Evolutionary conservation across 208 protist species (phyloP).

Genomic region (Tritrichomonas musculus): DNA sequence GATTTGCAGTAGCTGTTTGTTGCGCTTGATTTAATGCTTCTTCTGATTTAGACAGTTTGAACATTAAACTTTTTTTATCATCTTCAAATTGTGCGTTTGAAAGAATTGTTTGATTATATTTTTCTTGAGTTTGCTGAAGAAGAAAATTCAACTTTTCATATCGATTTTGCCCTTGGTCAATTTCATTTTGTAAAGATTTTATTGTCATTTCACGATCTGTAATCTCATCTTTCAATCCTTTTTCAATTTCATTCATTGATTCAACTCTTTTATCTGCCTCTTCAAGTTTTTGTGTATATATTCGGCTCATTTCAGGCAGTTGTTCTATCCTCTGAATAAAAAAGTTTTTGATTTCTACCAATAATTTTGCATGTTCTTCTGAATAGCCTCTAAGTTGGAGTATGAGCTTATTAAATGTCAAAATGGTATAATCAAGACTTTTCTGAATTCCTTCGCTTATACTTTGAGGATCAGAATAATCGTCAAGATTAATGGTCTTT

Average conservation of each 20-base stretch:
- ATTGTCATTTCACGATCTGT: neutral
- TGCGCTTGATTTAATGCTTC: neutral
- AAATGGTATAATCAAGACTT: neutral
- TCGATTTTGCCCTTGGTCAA: neutral
- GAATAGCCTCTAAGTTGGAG: neutral
- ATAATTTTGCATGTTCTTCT: neutral
- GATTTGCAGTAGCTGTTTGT: neutral
- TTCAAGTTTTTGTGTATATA: neutral
- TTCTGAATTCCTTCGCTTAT: neutral
- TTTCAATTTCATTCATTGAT: no score
- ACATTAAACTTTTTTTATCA: neutral
- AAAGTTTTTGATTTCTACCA: slow-evolving; percentile 15
- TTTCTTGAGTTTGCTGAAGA: neutral
- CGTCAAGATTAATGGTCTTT: neutral
- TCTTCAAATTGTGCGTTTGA: neutral
- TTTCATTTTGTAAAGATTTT: neutral
- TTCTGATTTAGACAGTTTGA: neutral
- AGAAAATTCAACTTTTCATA: neutral
- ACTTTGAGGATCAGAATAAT: neutral
- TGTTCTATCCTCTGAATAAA: neutral
- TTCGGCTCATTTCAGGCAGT: neutral
- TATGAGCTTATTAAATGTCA: neutral
- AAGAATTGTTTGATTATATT: neutral
- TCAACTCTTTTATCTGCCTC: neutral
- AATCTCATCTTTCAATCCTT: neutral